Base-by-base conservation (phyloP, 176 grass and related monocot species). In the Phragmites australis region DNA sequence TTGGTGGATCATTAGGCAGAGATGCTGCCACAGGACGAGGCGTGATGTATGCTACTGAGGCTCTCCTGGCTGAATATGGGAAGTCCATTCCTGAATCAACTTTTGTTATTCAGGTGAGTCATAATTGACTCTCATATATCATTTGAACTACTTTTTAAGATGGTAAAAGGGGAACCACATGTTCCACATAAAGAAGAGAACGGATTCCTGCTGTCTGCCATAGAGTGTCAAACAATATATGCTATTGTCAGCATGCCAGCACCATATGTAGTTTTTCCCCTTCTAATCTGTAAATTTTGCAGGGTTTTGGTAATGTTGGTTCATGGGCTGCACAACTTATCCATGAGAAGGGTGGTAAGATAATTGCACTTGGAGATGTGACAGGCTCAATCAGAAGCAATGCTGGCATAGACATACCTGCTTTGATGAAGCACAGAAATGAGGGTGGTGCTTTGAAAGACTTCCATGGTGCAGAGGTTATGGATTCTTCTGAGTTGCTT, bases 241-340 rank as follows among this genome's bases (percentile, higher is more conserved):
- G 53, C 0, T 62, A 32, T 59, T 62, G 22, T 43, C 5, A 5
- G 23, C 52, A 71, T 65, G 50, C 23, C 18, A 60, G 14, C 23
- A 62, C 1, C 23, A 43, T 75, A 46, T 44, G 37, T 49, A 54
- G 29, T 26, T 18, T 11, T 18, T 37, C 30, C 29, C 26, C 40
- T 53, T 50, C 45, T 46, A 22, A 46, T 70, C 10, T 55, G 23
- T 89, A 18, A 82, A 79, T 21, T 31, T 23, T 84, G 67, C 46
- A 98, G 96, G 96, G 96, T 52, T 98, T 98, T 43, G 96, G 96
- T 54, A 98, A 98, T 75, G 96, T 98, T 82, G 92, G 96, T 70
- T 94, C 96, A 68, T 98, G 96, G 96, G 90, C 96, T 31, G 92
- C 92, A 2, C 84, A 74, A 68, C 80, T 98, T 55, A 81, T 98